Base-by-base conservation (phyloP, 2,329 filamentous ascomycete species). In the Aspergillus luchuensis region DNA sequence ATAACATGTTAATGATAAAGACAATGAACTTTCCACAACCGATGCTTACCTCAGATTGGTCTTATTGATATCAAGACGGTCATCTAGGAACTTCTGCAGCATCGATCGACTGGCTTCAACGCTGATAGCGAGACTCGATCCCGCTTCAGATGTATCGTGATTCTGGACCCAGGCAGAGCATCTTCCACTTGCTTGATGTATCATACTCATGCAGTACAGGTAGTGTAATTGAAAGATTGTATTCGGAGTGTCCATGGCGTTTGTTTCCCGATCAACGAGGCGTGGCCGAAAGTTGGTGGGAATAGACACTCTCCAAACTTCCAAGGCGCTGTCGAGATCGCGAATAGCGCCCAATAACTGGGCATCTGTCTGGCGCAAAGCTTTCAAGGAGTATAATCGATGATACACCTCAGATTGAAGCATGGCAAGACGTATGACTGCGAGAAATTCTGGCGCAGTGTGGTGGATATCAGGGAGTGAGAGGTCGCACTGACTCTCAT, bases 161-260 rank as follows among this genome's bases (percentile, higher is more conserved):
- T 64, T 62, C 38, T 45, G 51, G 4, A 57, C 36, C 62, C 62
- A 62, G 4, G 49, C 33, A 8, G 43, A 59, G 15, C 62, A 62
- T 11, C 60, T 57, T 30, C 62, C 58, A 8, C 62, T 62, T 2
- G 57, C 52, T 51, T 64, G 62, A n/a, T 64, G 62, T n/a, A 64
- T 64, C 21, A 54, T 53, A 8, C 49, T 43, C 56, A 60, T 57
- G 25, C 59, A 62, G 54, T 62, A 62, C 36, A 62, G 57, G 17
- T 64, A 64, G 17, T 64, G 56, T 21, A 64, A 21, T 8, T 62
- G 33, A 17, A 62, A 38, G 19, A 64, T 6, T n/a, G 57, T 56
- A 6, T 38, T 45, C 2, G 47, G 25, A 7, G 48, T 36, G 8
- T 30, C 38, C 3, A 43, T n/a, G 3, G n/a, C 15, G 8, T 54